Evolutionary conservation across 768 basidiomycete genomes (phyloP).

Genomic region (Omphalotus guepiniiformis): DNA sequence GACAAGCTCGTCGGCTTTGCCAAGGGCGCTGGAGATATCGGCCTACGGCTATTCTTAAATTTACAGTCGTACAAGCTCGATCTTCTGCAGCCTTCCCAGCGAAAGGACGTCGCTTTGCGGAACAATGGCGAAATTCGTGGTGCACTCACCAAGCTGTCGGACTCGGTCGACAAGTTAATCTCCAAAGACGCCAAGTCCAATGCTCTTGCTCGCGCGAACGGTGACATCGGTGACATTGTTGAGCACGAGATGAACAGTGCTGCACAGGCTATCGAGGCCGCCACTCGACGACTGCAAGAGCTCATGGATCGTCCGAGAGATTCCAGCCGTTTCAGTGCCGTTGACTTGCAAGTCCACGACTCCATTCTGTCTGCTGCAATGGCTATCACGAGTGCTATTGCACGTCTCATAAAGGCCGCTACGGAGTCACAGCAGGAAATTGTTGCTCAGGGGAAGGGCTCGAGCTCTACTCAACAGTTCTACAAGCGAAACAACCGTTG

Average conservation of each 20-base stretch:
- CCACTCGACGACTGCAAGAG: conserved; percentile 84
- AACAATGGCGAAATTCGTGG: conserved; percentile 84
- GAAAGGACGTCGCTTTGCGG: conserved; percentile 84
- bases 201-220: conserved; percentile 71
- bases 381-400: conserved; percentile 94
- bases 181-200: conserved; percentile 77
- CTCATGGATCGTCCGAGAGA: conserved; percentile 92
- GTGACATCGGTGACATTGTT: conserved; percentile 93
- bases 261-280: conserved; percentile 88
- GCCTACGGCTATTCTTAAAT: conserved; percentile 90
- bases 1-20: conserved; percentile 87
- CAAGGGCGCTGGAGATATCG: conserved; percentile 82
- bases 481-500: conserved; percentile 99
- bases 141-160: conserved; percentile 81
- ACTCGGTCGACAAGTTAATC: conserved; percentile 79
- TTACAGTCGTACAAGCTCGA: conserved; percentile 94
- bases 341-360: conserved; percentile 97
- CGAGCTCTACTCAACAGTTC: conserved; percentile 91
- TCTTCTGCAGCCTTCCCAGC: conserved; percentile 64
- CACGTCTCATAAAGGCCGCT: conserved; percentile 90
- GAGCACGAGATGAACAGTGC: conserved; percentile 95
- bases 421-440: conserved; percentile 99
- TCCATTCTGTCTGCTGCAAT: conserved; percentile 91
- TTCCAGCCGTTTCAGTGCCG: conserved; percentile 78
- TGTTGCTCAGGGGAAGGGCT: conserved; percentile 91